These are phyloP conservation scores for Yamadazyma kanchanaburiensis DNA, from an alignment of 1,139 yeast species.

Conservation along the genomic window DNA sequence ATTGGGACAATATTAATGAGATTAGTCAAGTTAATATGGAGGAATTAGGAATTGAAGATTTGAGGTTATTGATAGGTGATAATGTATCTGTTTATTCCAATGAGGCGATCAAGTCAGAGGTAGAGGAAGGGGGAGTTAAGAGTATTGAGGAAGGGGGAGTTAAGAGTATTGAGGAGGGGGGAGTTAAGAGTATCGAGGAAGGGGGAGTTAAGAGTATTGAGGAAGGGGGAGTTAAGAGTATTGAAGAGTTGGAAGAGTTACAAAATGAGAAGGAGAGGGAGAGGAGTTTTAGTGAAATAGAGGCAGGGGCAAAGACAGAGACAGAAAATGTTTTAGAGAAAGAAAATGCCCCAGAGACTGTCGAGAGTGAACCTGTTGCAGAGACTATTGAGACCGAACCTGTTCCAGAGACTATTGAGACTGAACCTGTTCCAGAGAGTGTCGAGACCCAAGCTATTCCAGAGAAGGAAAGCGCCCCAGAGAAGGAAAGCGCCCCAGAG, in stretches of 20 bases:
- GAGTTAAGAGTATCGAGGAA: not conserved
- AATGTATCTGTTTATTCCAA: constrained; percentile 6
- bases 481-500: not conserved
- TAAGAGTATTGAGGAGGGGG: constrained; percentile 1
- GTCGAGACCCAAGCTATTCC: no score
- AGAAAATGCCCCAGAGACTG: no score
- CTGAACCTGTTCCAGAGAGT: no score
- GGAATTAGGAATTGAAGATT: constrained; percentile 23
- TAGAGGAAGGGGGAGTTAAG: constrained; percentile 1
- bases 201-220: not conserved
- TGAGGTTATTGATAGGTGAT: constrained; percentile 11
- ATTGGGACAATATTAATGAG: constrained; percentile 46
- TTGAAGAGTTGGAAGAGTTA: constrained; percentile 1
- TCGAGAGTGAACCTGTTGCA: no score
- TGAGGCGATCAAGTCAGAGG: constrained; percentile 10
- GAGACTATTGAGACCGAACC: no score
- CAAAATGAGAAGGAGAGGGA: constrained; percentile 1
- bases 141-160: constrained; percentile 1
- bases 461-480: constrained; percentile 1
- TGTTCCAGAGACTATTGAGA: no score
- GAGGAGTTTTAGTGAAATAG: not conserved
- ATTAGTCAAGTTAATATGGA: constrained; percentile 28
- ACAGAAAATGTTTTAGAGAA: constrained; percentile 3
- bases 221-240: not conserved
- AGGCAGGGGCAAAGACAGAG: constrained; percentile 1